These are phyloP conservation scores for Lonicera japonica DNA, from an alignment of 129 eudicot genomes.

Conservation along the genomic window DNA sequence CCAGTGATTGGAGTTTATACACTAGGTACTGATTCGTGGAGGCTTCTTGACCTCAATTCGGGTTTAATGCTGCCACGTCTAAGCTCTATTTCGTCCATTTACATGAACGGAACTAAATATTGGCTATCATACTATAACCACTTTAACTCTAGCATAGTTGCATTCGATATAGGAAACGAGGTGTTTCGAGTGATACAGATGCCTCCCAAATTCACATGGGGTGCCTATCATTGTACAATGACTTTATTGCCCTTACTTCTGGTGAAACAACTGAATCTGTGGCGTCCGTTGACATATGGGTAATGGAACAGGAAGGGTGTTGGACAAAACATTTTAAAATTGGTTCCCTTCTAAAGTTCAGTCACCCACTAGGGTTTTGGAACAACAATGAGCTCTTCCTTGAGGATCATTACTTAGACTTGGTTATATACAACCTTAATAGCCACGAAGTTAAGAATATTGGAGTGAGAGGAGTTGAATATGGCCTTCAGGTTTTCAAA, in stretches of 20 bases:
- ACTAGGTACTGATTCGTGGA: slow-evolving; percentile 19
- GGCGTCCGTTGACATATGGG: slow-evolving; percentile 9
- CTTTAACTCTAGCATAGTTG: not conserved
- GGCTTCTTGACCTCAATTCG: not conserved
- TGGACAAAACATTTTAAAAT: slow-evolving; percentile 12
- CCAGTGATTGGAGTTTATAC: slow-evolving; percentile 11
- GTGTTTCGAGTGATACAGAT: slow-evolving; percentile 2
- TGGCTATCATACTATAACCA: too few species aligned
- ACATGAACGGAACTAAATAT: slow-evolving; percentile 15
- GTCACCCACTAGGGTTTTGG: slow-evolving; percentile 17
- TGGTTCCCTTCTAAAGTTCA: slow-evolving; percentile 7
- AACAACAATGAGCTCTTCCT: slow-evolving; percentile 17
- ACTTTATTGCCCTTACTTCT: slow-evolving; percentile 10
- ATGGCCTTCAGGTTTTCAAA: not conserved
- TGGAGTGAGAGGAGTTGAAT: not conserved
- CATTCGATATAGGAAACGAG: slow-evolving; percentile 17
- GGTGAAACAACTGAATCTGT: not conserved
- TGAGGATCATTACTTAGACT: not conserved
- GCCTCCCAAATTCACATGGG: not conserved
- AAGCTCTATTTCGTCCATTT: not conserved
- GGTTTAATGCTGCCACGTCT: not conserved
- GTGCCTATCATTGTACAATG: slow-evolving; percentile 4
- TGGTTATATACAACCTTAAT: slow-evolving; percentile 6
- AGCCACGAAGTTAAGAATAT: not conserved
- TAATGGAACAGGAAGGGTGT: slow-evolving; percentile 13